Percentiles rank a stretch among this genome's conserved stretches.
phyloP scores from a whole-genome alignment of 164 flowering plant species.

The Vitis rupestris region DNA sequence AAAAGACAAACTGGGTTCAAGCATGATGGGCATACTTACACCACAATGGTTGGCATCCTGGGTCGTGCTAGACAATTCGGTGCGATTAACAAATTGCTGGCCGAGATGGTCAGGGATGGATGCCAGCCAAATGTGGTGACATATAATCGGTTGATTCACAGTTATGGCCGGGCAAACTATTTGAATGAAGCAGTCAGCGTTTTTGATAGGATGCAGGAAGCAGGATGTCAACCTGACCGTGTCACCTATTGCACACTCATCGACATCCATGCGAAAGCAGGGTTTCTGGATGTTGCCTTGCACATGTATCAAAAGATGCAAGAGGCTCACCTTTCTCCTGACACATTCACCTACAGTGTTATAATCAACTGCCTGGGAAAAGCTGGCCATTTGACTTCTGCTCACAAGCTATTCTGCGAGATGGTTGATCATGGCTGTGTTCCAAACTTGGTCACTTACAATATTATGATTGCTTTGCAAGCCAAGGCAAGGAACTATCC shows the following conservation, averaged over 20 bases:
- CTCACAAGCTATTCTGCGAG: slow-evolving; percentile 77
- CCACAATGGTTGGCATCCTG: slow-evolving; percentile 95
- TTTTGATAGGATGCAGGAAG: slow-evolving; percentile 69
- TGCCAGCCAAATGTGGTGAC: slow-evolving; percentile 91
- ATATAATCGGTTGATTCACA: slow-evolving; percentile 88
- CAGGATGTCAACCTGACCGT: slow-evolving; percentile 80
- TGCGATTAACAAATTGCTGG: slow-evolving; percentile 64
- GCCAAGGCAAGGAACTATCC: slow-evolving; percentile 90
- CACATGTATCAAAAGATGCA: slow-evolving; percentile 81
- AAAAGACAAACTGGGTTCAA: slow-evolving; percentile 70
- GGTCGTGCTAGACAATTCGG: slow-evolving; percentile 80
- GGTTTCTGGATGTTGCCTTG: slow-evolving; percentile 91
- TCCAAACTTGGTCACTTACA: slow-evolving; percentile 88
- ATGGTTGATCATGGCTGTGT: slow-evolving; percentile 86
- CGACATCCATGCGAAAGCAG: slow-evolving; percentile 97
- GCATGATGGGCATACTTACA: slow-evolving; percentile 94
- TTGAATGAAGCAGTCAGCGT: slow-evolving; percentile 69
- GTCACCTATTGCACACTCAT: slow-evolving; percentile 95
- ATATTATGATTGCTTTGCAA: slow-evolving; percentile 91
- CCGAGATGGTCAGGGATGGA: slow-evolving; percentile 85
- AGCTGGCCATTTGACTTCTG: slow-evolving; percentile 77
- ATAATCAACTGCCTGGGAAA: slow-evolving; percentile 97
- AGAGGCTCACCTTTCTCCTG: slow-evolving; percentile 84
- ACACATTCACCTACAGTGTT: slow-evolving; percentile 96
- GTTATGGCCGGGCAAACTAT: slow-evolving; percentile 93